Evolutionary conservation across 1,284 basidiomycete species (phyloP).

Genomic region (Trametes sp.): DNA sequence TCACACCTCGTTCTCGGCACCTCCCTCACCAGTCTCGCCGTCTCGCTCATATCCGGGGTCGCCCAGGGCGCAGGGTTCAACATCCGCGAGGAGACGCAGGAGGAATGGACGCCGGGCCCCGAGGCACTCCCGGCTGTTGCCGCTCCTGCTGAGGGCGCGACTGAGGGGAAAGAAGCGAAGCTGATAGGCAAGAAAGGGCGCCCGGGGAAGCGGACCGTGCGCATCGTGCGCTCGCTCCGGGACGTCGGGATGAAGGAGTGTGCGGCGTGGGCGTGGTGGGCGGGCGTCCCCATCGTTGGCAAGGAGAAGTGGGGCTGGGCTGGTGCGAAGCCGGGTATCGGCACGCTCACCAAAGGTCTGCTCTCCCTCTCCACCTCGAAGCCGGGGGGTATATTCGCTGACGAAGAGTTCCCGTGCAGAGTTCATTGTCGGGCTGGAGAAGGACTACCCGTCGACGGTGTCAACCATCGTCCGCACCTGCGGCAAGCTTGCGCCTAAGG

Average conservation of each 20-base stretch:
- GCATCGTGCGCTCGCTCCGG: conserved; percentile 73
- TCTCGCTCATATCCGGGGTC: conserved; percentile 79
- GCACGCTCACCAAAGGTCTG: conserved; percentile 77
- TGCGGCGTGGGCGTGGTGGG: conserved; percentile 80
- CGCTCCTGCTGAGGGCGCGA: neutral
- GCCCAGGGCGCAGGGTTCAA: conserved; percentile 84
- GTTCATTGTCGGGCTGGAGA: conserved; percentile 84
- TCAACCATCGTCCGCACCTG: conserved; percentile 88
- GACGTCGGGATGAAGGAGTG: conserved; percentile 87
- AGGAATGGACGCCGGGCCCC: conserved; percentile 61
- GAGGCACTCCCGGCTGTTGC: neutral
- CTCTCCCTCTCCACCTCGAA: neutral
- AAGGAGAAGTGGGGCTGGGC: conserved; percentile 54
- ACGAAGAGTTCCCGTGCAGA: conserved; percentile 56
- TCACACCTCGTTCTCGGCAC: conserved; percentile 87
- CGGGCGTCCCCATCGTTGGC: conserved; percentile 59
- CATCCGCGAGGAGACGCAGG: conserved; percentile 74
- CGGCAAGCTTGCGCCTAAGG: conserved; percentile 81
- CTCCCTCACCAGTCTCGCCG: conserved; percentile 81
- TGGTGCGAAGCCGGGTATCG: conserved; percentile 67
- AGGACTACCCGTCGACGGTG: conserved; percentile 89
- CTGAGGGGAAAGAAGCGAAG: neutral
- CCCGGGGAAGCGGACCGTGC: conserved; percentile 44
- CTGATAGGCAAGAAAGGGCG: conserved; percentile 3
- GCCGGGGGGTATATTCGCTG: neutral